Evolutionary conservation across 2,329 filamentous ascomycete genomes (phyloP).

Genomic region (Diatrype stigma): DNA sequence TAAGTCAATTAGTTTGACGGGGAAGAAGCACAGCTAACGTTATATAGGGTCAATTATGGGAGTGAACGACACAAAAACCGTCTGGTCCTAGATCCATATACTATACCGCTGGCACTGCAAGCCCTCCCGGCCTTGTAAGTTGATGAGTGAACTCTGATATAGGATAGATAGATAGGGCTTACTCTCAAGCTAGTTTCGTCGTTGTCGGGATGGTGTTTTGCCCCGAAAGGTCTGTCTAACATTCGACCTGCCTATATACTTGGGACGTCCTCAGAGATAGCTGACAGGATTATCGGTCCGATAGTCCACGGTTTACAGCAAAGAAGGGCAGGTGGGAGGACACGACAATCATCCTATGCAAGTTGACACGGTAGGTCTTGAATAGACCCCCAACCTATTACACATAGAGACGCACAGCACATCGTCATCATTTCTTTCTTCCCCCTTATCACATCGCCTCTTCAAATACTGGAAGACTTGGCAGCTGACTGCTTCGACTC

Average conservation of each 20-base stretch:
- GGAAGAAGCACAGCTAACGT: too few species aligned
- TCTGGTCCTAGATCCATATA: conserved; percentile 46
- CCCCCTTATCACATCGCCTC: background rate
- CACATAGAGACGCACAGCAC: conserved; percentile 1
- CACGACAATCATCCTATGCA: conserved; percentile 51
- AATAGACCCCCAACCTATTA: too few species aligned
- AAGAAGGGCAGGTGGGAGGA: conserved; percentile 65
- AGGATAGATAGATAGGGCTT: background rate
- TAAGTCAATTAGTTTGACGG: too few species aligned
- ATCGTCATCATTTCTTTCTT: background rate
- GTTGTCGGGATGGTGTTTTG: conserved; percentile 58
- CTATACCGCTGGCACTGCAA: conserved; percentile 62
- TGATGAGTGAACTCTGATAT: background rate
- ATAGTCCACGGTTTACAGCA: conserved; percentile 63
- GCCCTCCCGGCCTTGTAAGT: conserved; percentile 54
- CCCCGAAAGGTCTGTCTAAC: conserved; percentile 35
- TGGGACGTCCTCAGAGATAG: too few species aligned
- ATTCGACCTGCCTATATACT: too few species aligned
- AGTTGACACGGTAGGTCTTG: conserved; percentile 42
- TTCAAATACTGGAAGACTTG: background rate
- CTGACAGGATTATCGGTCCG: too few species aligned
- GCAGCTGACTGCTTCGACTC: conserved; percentile 17
- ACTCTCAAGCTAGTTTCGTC: conserved; percentile 35
- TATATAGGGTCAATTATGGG: conserved; percentile 52
- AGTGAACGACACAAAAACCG: conserved; percentile 21